Conservation (phyloP, 2,329 filamentous ascomycete genomes). For the Aspergillus sergii region DNA sequence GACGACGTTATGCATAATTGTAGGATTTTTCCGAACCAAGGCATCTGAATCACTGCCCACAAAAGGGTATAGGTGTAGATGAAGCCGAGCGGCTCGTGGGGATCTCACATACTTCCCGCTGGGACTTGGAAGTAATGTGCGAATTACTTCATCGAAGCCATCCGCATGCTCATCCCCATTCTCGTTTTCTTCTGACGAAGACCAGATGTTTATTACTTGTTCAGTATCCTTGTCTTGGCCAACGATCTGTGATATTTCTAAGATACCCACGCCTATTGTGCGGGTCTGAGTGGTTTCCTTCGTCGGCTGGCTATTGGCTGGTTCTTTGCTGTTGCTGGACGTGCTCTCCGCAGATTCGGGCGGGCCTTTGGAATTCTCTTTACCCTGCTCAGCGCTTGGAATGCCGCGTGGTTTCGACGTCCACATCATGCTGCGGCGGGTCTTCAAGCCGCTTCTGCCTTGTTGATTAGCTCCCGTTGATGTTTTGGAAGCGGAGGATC, state of each 20-base stretch:
- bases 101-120: constrained; percentile 76
- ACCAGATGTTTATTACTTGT: constrained; percentile 77
- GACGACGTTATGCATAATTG: constrained; percentile 76
- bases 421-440: constrained; percentile 51
- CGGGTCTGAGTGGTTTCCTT: constrained; percentile 58
- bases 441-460: constrained; percentile 40
- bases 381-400: constrained; percentile 34
- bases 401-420: constrained; percentile 36
- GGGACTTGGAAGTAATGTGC: constrained; percentile 71
- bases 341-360: constrained; percentile 37
- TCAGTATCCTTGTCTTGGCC: constrained; percentile 73
- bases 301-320: constrained; percentile 23
- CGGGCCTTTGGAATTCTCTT: constrained; percentile 27
- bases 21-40: constrained; percentile 84
- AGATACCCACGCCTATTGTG: constrained; percentile 73
- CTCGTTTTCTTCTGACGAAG: constrained; percentile 58
- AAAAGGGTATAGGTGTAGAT: constrained; percentile 79
- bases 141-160: constrained; percentile 73
- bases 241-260: constrained; percentile 75
- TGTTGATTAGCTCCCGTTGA: constrained; percentile 32
- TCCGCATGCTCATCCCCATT: constrained; percentile 63
- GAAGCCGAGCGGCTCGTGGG: constrained; percentile 71
- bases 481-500: constrained; percentile 28
- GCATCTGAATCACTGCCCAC: constrained; percentile 74
- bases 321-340: constrained; percentile 32